Conservation (phyloP, 2,329 filamentous ascomycete species). For the Phoma herbarum region DNA sequence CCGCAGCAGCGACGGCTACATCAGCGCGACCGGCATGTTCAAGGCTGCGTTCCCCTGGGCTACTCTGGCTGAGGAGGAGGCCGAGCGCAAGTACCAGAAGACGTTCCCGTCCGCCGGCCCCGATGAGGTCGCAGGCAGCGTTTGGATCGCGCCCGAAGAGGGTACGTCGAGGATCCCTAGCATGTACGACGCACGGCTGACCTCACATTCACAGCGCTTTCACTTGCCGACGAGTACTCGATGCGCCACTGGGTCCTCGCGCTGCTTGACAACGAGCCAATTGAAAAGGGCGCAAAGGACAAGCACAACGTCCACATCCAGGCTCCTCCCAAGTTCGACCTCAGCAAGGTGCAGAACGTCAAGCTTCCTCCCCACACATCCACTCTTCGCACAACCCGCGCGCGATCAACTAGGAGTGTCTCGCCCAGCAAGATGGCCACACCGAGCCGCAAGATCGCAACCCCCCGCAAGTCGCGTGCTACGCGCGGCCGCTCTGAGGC, state of each 20-base stretch:
- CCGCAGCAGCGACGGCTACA: slow-evolving; percentile 82
- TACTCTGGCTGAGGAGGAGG: slow-evolving; percentile 74
- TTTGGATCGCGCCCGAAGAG: slow-evolving; percentile 87
- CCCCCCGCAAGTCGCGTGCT: slow-evolving; percentile 63
- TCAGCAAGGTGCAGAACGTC: slow-evolving; percentile 53
- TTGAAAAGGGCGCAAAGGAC: slow-evolving; percentile 71
- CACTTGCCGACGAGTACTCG: slow-evolving; percentile 85
- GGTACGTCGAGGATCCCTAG: slow-evolving; percentile 56
- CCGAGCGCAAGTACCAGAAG: slow-evolving; percentile 86
- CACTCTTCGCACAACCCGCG: slow-evolving; percentile 52
- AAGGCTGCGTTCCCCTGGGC: slow-evolving; percentile 88
- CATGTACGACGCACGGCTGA: slow-evolving; percentile 25
- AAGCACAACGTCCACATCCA: slow-evolving; percentile 75
- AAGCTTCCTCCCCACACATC: slow-evolving; percentile 45
- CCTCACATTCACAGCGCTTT: slow-evolving; percentile 68
- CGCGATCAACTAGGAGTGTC: slow-evolving; percentile 66
- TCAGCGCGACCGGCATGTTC: slow-evolving; percentile 91
- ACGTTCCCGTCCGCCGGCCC: slow-evolving; percentile 79
- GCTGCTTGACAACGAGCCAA: slow-evolving; percentile 87
- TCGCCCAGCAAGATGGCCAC: slow-evolving; percentile 62
- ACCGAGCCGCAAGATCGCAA: slow-evolving; percentile 58
- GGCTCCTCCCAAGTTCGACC: slow-evolving; percentile 81
- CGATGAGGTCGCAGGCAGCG: slow-evolving; percentile 94
- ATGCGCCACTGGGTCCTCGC: slow-evolving; percentile 89
- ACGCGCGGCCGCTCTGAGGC: slow-evolving; percentile 50